Evolutionary conservation across 345 rosid genomes (phyloP).

Genomic region (Brassica carinata): DNA sequence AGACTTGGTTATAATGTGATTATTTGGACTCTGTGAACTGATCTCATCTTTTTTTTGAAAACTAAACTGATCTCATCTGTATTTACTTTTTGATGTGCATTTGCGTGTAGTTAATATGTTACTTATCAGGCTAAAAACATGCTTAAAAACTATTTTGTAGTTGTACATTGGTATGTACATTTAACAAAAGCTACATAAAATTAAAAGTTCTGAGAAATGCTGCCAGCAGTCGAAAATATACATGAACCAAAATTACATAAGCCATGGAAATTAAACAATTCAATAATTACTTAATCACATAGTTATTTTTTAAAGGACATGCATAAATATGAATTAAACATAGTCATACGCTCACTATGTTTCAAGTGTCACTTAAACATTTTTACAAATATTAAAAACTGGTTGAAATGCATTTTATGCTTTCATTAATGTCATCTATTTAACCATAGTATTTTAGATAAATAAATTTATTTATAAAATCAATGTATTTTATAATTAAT

Average conservation of each 20-base stretch:
- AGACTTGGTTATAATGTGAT: neutral
- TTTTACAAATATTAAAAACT: no score
- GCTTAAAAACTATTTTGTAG: neutral
- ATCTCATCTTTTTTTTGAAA: no score
- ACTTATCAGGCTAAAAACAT: neutral
- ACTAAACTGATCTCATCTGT: neutral
- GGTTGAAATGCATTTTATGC: no score
- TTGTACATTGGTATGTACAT: neutral
- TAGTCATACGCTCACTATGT: no score
- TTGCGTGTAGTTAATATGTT: neutral
- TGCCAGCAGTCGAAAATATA: neutral
- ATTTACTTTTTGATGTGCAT: neutral
- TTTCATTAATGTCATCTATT: no score
- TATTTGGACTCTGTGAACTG: neutral
- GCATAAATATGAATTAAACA: neutral
- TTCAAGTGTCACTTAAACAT: no score
- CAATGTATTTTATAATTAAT: no score
- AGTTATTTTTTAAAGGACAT: neutral
- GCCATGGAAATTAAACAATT: neutral
- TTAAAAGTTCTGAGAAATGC: neutral
- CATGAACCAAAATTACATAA: neutral
- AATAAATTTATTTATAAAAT: no score
- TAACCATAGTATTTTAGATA: no score
- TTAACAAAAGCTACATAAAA: neutral
- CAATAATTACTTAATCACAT: neutral